Evolutionary conservation across 2,329 filamentous ascomycete species (phyloP).

Genomic region (Pseudocercospora fijiensis): DNA sequence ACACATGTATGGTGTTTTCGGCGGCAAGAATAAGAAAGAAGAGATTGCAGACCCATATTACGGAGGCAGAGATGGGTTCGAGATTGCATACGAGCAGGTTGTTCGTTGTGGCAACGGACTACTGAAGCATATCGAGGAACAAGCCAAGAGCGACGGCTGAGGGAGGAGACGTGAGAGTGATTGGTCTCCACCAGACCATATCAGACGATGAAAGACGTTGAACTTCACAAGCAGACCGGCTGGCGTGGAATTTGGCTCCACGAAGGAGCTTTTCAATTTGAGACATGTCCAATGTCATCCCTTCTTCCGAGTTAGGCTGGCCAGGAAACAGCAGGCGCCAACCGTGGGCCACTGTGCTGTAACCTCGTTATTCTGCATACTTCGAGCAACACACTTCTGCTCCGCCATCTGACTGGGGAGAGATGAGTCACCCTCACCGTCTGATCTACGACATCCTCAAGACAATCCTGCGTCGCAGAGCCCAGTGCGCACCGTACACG

Average conservation of each 20-base stretch:
- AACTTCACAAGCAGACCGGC: background rate
- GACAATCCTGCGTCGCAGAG: background rate
- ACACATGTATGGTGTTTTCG: constrained; percentile 79
- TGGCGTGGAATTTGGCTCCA: background rate
- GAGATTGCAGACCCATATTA: constrained; percentile 87
- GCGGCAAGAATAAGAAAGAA: constrained; percentile 57
- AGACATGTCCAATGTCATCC: background rate
- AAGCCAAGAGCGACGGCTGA: constrained; percentile 22
- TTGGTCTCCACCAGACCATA: background rate
- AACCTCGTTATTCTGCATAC: background rate
- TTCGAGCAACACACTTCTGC: background rate
- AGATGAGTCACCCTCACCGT: background rate
- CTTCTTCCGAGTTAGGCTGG: background rate
- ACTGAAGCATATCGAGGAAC: constrained; percentile 57
- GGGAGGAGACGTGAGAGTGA: background rate
- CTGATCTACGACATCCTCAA: background rate
- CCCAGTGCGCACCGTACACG: background rate
- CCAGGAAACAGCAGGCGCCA: background rate
- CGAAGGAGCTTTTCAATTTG: background rate
- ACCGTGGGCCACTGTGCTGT: background rate
- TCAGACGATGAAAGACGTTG: background rate
- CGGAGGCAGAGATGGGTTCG: constrained; percentile 77
- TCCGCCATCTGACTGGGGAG: background rate
- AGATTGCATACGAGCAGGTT: constrained; percentile 82
- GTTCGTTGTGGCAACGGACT: constrained; percentile 75